Base-by-base conservation (phyloP, 139 green algal species). In the Micractinium sp. region DNA sequence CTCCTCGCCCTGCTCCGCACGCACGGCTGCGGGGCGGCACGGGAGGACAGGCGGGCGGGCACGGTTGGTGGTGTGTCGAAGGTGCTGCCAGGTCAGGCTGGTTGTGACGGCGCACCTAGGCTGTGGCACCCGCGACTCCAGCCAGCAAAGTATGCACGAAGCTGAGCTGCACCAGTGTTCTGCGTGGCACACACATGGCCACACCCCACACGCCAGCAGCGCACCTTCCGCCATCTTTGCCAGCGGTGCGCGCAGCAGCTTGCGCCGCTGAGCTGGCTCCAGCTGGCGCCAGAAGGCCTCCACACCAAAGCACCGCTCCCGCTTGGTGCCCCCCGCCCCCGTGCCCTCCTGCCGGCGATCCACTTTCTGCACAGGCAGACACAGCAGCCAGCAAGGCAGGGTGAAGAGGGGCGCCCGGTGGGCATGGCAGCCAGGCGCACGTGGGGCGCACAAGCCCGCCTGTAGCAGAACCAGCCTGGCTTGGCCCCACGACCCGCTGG, bases 211-310 rank as follows among this genome's bases (percentile, higher is more conserved):
- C 12, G 9, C 76, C 14, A 9, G 35, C 78, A 36, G n/a, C 36
- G 22, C 85, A 88, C 88, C 86, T 78, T 92, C 86, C 18, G 85
- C 39, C 60, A 92, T 88, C 29, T 78, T 79, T 27, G 35, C 36
- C 4, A 92, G 47, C 14, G 90, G 87, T 9, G 33, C 90, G 7
- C 78, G 60, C 71, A 92, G 41, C 39, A 90, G 56, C 73, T 76
- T 47, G 15, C 79, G 63, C 25, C 86, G 85, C 53, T 84, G 18
- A 14, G 35, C 31, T 38, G 76, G 85, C 14, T 36, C 41, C 85
- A 90, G 66, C 74, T 82, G 75, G 20, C 79, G 85, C 90, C 90
- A 92, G 38, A 85, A 92, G 14, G 61, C 39, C 81, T 91, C 86
- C 27, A 92, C 86, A 18, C 66, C 79, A 2, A 81, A 36, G 39